Evolutionary conservation across 2,329 filamentous ascomycete genomes (phyloP).

Genomic region (Fusarium devonianum): DNA sequence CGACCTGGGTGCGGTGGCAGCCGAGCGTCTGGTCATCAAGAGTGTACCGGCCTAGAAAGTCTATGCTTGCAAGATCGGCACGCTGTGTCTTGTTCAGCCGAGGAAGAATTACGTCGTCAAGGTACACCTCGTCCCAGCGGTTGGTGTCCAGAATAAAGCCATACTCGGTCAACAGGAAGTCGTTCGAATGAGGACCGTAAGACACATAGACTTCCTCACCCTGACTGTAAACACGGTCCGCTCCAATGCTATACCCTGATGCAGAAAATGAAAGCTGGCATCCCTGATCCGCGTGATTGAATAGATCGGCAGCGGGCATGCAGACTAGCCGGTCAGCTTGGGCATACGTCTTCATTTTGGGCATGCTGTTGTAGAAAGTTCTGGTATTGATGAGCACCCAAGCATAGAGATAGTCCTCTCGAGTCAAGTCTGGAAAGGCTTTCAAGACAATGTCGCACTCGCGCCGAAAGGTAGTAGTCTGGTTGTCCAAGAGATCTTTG

Average conservation of each 20-base stretch:
- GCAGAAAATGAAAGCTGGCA: slow-evolving; percentile 62
- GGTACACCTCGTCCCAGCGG: slow-evolving; percentile 56
- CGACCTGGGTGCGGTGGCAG: slow-evolving; percentile 63
- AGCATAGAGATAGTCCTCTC: slow-evolving; percentile 58
- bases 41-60: slow-evolving; percentile 60
- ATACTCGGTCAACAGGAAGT: slow-evolving; percentile 76
- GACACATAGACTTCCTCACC: slow-evolving; percentile 73
- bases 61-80: slow-evolving; percentile 51
- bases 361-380: slow-evolving; percentile 65
- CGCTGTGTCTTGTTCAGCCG: slow-evolving; percentile 48
- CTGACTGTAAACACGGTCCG: slow-evolving; percentile 56
- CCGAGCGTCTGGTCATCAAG: slow-evolving; percentile 47
- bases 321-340: slow-evolving; percentile 70
- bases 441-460: slow-evolving; percentile 50
- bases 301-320: slow-evolving; percentile 76
- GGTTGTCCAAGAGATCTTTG: slow-evolving; percentile 58
- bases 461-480: slow-evolving; percentile 53
- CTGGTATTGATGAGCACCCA: slow-evolving; percentile 70
- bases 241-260: slow-evolving; percentile 61
- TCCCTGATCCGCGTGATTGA: slow-evolving; percentile 63
- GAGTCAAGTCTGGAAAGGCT: slow-evolving; percentile 42
- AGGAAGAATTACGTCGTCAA: slow-evolving; percentile 58
- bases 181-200: slow-evolving; percentile 75
- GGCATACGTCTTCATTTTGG: slow-evolving; percentile 52
- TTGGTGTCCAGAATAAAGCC: slow-evolving; percentile 60